phyloP scores from a whole-genome alignment of 805 yeast species.

The Wickerhamiella kazuoi region DNA sequence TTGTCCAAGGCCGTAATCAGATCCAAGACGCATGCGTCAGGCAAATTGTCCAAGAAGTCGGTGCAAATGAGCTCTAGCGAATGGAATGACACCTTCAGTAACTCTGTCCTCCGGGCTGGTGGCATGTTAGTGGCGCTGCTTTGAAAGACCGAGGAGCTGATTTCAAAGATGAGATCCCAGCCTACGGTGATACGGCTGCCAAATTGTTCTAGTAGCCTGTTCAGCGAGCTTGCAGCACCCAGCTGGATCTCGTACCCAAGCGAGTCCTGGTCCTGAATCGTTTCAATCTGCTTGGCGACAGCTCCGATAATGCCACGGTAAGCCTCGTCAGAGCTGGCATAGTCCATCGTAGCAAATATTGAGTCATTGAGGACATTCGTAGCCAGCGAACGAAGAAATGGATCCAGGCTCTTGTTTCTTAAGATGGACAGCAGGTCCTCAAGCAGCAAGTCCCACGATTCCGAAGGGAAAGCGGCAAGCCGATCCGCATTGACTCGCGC shows the following conservation, averaged over 20 bases:
- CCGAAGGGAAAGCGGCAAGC: constrained; percentile 20
- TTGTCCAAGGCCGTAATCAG: constrained; percentile 56
- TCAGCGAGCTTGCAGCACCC: constrained; percentile 42
- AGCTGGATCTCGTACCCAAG: constrained; percentile 38
- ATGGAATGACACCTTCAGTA: constrained; percentile 57
- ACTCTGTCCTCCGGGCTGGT: constrained; percentile 24
- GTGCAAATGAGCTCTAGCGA: constrained; percentile 70
- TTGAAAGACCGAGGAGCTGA: constrained; percentile 22
- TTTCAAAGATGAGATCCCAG: constrained; percentile 57
- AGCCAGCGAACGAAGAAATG: constrained; percentile 31
- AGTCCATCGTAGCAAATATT: constrained; percentile 20
- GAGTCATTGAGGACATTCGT: constrained; percentile 36
- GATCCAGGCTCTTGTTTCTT: constrained; percentile 22
- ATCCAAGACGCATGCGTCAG: constrained; percentile 41
- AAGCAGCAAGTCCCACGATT: constrained; percentile 33
- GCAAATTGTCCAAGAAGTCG: constrained; percentile 62
- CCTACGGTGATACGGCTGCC: constrained; percentile 45
- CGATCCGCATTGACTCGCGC: constrained; percentile 35
- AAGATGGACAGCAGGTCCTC: constrained; percentile 31
- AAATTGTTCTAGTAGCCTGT: constrained; percentile 57
- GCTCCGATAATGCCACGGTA: not conserved
- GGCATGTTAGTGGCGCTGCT: constrained; percentile 22
- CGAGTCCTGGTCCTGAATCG: constrained; percentile 24
- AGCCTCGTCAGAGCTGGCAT: constrained; percentile 13
- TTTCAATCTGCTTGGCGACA: not conserved